phyloP scores from a whole-genome alignment of 176 grass and related monocot species.

The Secale cereale region DNA sequence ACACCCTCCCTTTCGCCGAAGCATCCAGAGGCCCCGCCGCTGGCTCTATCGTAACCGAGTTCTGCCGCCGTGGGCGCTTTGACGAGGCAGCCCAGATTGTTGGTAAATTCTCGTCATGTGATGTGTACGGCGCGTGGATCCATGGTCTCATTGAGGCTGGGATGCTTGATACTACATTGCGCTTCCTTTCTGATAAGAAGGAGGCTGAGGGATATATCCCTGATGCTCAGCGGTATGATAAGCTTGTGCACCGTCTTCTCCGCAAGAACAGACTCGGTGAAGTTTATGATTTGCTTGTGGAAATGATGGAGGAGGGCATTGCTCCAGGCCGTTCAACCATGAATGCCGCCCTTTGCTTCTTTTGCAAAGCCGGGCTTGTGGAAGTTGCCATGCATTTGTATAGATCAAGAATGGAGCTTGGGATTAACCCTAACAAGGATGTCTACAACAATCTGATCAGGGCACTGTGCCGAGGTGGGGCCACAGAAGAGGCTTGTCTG shows the following conservation, averaged over 20 bases:
- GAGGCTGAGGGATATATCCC: constrained; percentile 70
- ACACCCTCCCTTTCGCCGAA: constrained; percentile 39
- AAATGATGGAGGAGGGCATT: constrained; percentile 97
- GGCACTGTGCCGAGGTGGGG: constrained; percentile 61
- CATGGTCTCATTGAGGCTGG: constrained; percentile 44
- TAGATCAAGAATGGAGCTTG: constrained; percentile 63
- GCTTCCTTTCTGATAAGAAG: constrained; percentile 77
- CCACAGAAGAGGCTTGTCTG: constrained; percentile 49
- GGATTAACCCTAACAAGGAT: constrained; percentile 60
- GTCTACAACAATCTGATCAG: constrained; percentile 72
- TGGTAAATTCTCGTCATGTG: constrained; percentile 55
- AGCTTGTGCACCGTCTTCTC: constrained; percentile 59
- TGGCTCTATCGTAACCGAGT: constrained; percentile 36
- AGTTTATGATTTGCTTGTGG: constrained; percentile 76
- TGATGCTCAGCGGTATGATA: constrained; percentile 37
- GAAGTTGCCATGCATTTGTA: constrained; percentile 80
- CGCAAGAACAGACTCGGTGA: constrained; percentile 49
- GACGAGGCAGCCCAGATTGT: constrained; percentile 48
- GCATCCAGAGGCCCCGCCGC: constrained; percentile 33
- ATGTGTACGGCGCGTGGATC: constrained; percentile 66
- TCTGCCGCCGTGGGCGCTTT: constrained; percentile 49
- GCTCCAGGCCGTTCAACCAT: constrained; percentile 60
- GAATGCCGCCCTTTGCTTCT: constrained; percentile 83
- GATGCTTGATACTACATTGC: constrained; percentile 48
- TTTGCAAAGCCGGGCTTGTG: constrained; percentile 94